Conservation (phyloP, 495 filamentous ascomycete genomes). For the Talaromyces stipitatus region DNA sequence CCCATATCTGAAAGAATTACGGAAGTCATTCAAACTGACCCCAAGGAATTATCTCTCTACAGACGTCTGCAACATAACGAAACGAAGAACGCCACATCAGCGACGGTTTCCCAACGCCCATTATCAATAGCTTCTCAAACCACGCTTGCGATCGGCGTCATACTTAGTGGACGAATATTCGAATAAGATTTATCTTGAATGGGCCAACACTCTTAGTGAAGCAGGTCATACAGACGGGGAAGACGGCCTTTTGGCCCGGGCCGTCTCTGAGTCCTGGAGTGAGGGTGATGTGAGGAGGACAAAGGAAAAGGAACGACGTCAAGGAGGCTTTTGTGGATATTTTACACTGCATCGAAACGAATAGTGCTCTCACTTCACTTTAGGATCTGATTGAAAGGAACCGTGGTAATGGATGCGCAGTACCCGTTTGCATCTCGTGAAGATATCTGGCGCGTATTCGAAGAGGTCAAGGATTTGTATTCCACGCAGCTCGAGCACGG, state of each 20-base stretch:
- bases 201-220: neutral
- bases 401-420: constrained; percentile 54
- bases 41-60: no score
- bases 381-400: neutral
- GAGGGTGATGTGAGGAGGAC: constrained; percentile 22
- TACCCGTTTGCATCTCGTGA: constrained; percentile 57
- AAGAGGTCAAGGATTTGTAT: constrained; percentile 79
- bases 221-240: constrained; percentile 17
- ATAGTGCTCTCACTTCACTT: neutral
- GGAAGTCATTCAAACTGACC: no score
- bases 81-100: neutral
- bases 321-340: constrained; percentile 13
- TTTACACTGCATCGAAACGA: neutral
- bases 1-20: neutral
- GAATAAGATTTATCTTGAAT: neutral
- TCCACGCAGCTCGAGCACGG: constrained; percentile 69
- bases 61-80: neutral
- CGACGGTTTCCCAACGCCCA: neutral
- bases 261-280: constrained; percentile 36
- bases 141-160: neutral
- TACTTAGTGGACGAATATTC: neutral
- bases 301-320: neutral
- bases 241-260: constrained; percentile 41
- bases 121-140: neutral
- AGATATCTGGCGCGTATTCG: constrained; percentile 80